Evolutionary conservation across 352 stramenopile genomes (phyloP).

Genomic region (Pythium vanterpoolii): DNA sequence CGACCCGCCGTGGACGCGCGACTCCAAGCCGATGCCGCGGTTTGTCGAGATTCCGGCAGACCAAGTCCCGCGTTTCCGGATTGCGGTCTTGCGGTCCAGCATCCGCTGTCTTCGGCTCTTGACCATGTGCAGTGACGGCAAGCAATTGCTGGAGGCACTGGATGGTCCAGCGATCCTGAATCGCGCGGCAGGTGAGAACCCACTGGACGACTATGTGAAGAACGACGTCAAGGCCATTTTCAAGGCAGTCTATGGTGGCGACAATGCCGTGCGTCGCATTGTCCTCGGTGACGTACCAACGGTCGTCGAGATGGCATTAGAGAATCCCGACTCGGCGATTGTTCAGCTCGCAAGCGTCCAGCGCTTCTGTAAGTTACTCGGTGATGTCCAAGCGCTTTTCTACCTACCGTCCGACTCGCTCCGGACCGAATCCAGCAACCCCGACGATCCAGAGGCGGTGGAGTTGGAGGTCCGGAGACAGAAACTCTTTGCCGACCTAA

Average conservation of each 20-base stretch:
- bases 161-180: conserved; percentile 48
- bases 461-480: conserved; percentile 5
- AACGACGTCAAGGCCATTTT: conserved; percentile 79
- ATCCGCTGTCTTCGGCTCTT: conserved; percentile 65
- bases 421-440: not conserved
- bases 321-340: conserved; percentile 56
- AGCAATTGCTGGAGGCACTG: conserved; percentile 36
- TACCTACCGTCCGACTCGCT: conserved; percentile 27
- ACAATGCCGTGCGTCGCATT: conserved; percentile 67
- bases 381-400: conserved; percentile 27
- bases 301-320: conserved; percentile 60
- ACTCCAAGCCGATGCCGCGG: conserved; percentile 38
- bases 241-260: conserved; percentile 56
- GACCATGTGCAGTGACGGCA: conserved; percentile 52
- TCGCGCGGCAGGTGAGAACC: conserved; percentile 45
- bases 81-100: conserved; percentile 44
- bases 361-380: conserved; percentile 50
- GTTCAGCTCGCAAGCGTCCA: conserved; percentile 53
- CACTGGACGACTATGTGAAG: conserved; percentile 69
- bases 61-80: conserved; percentile 49
- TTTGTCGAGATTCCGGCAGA: conserved; percentile 41
- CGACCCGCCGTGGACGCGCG: conserved; percentile 50
- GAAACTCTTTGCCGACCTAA: conserved; percentile 41
- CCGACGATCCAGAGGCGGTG: not conserved
- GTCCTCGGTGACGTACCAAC: conserved; percentile 45